Evolutionary conservation across 2,329 filamentous ascomycete genomes (phyloP).

Genomic region (Basipetospora sp.): DNA sequence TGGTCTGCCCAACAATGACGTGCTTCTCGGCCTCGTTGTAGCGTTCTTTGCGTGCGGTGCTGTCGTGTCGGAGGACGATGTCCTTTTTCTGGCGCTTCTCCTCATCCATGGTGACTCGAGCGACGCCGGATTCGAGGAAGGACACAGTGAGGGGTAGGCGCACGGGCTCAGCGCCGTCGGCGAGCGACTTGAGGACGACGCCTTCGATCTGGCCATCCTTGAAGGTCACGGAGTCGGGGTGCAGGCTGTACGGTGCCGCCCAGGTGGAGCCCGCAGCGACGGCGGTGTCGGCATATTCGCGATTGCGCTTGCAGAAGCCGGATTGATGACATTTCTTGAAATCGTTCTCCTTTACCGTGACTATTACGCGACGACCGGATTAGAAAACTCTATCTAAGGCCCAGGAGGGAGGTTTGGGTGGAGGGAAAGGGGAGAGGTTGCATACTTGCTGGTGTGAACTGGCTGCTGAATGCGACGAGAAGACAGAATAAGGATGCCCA

Average conservation of each 20-base stretch:
- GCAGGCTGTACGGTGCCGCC: constrained; percentile 67
- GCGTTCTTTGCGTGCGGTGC: constrained; percentile 72
- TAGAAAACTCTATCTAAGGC: no score
- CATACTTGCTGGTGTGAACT: constrained; percentile 8
- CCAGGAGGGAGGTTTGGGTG: not conserved
- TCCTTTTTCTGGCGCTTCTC: constrained; percentile 78
- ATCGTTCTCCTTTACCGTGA: constrained; percentile 81
- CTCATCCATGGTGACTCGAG: constrained; percentile 79
- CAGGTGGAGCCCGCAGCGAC: constrained; percentile 50
- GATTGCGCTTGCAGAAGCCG: constrained; percentile 92
- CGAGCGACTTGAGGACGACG: constrained; percentile 64
- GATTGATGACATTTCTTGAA: constrained; percentile 96
- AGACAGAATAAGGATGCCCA: constrained; percentile 2
- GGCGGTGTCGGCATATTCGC: constrained; percentile 71
- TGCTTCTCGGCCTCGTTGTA: constrained; percentile 86
- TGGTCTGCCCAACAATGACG: constrained; percentile 69
- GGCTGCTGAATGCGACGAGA: constrained; percentile 5
- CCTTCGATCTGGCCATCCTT: constrained; percentile 68
- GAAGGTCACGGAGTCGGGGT: constrained; percentile 57
- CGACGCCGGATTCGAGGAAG: constrained; percentile 79
- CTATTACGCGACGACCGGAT: constrained; percentile 37
- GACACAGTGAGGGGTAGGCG: constrained; percentile 70
- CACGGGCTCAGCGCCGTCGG: constrained; percentile 48
- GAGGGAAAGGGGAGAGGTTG: not conserved
- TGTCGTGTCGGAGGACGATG: constrained; percentile 73